Base-by-base conservation (phyloP, 148 eudicot genomes). In the Rhododendron vialii region DNA sequence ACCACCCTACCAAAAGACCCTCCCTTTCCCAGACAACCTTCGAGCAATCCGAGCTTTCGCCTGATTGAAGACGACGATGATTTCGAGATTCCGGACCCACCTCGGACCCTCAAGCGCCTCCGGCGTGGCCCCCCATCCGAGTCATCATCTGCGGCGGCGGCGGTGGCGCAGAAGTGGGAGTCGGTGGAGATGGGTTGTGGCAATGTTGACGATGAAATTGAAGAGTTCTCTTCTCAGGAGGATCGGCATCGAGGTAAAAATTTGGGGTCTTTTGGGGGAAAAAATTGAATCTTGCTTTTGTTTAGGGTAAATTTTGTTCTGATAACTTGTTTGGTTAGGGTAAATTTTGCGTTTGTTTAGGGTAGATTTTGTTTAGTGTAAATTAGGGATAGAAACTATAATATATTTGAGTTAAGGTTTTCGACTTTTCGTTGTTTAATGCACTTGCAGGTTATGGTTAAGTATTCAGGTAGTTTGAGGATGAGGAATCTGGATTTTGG, bases 171-270 rank as follows among this genome's bases (percentile, higher is more conserved):
- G 83, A 85, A 80, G 88, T 75, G 50, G 33, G 69, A 33, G 78
- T 22, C 85, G 18, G 83, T 59, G 65, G 84, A 12, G 65, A 9
- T 22, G 45, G n/a, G 65, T 57, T 53, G 83, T 78, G 33, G 75
- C 9, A 86, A 83, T 87, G 84, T 28, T 6, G 95, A 89, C 55
- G 99, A 96, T 79, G 99, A 96, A 45, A 96, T 96, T 79, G 98
- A 96, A 86, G 98, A 92, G 28, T 96, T 96, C 75, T 95, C 98
- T 71, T 89, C 92, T 0, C 90, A 93, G 35, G 98, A 93, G 77
- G 86, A 87, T 84, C 81, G 48, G 50, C 65, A 3, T 20, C 73
- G 20, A 84, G 94, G 94, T 89, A 82, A 41, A 59, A 28, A 1
- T 71, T 82, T 53, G 6, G 35, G 0, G 30, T 24, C 50, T 20